Evolutionary conservation across 202 grass and related monocot species (phyloP), one percentile per base, ranked within the genome.

Genomic region (Schoenoplectus tabernaemontani): DNA sequence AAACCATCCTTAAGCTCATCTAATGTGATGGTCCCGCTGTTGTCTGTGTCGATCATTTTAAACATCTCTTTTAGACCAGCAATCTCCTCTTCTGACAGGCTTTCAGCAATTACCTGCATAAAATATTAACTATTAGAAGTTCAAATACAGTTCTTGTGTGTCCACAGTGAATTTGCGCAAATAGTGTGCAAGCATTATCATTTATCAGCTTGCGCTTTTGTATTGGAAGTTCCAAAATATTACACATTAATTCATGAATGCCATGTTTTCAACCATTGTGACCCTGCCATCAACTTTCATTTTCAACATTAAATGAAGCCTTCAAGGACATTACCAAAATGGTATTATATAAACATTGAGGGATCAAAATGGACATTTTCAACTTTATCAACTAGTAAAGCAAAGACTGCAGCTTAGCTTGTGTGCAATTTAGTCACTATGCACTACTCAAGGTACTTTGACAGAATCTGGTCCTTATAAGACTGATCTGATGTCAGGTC

Each of bases 51-150:
- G 70, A 98, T 95, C 91, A 92, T 98, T 79, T 92, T 95, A 85
- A 98, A 98, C 83, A 99, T 59, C 80, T 99, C 96, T 77, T 93
- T 99, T 73, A 99, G 87, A 51, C 96, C 96, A 60, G 89, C 96
- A 85, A 99, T 99, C 90, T 99, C 92, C 90, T 99, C 96, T 86
- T 99, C 96, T 19, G 90, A 96, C 12, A 99, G 80, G 68, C 90
- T 99, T 88, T 96, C 96, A 73, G 96, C 96, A 83, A 99, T 99
- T 72, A 99, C 96, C 96, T 99, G 67, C 5, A 70, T 59, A 72
- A 85, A 62, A 17, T 59, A 60, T 83, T 58, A n/a, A 75, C 72
- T 36, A 2, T 2, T 81, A 59, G 64, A 69, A 34, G 19, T 43
- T 84, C 15, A 86, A 90, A 42, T 65, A 38, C 48, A 57, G 75